Base-by-base conservation (phyloP, 345 rosid species). In the Acer negundo region DNA sequence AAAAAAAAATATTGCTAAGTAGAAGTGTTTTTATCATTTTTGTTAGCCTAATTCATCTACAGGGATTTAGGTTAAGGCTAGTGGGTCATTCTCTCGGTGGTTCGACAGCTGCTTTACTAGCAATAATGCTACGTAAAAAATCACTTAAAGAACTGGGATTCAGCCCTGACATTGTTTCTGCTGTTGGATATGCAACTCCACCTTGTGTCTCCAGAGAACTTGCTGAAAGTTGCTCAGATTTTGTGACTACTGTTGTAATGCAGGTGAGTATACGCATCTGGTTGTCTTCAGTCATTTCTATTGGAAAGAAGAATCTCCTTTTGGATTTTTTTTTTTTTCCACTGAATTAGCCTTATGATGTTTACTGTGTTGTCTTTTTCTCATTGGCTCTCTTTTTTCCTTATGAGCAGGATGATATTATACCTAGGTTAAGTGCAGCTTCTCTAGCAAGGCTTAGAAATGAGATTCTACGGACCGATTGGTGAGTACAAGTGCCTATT, bases 21-120 rank as follows among this genome's bases (percentile, higher is more conserved):
- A 64, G 15, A 42, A 40, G 69, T 26, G 28, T 74, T 61, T 55
- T 72, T 82, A 62, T 67, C 62, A 58, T 69, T 68, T 19, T 69
- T 20, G 82, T 51, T 73, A 86, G 82, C 80, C 77, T 81, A 77
- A 84, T 80, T 75, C 77, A 67, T 87, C 80, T 86, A 81, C 92
- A 94, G 99, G 99, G 98, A 72, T 97, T 84, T 88, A 90, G 91
- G 89, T 83, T 97, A 78, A 91, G 98, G 86, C 82, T 97, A 79
- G 97, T 93, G 73, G 99, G 99, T 47, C 99, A 97, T 85, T 97
- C 97, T 80, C 96, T 94, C 49, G 99, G 99, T 51, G 98, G 97
- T 19, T 95, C 98, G 62, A 88, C 80, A 70, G 97, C 95, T 78
- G 88, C 95, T 81, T 82, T 95, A 80, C 82, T 93, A 64, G 96